Conservation (phyloP, 345 rosid species). For the Geranium brycei region DNA sequence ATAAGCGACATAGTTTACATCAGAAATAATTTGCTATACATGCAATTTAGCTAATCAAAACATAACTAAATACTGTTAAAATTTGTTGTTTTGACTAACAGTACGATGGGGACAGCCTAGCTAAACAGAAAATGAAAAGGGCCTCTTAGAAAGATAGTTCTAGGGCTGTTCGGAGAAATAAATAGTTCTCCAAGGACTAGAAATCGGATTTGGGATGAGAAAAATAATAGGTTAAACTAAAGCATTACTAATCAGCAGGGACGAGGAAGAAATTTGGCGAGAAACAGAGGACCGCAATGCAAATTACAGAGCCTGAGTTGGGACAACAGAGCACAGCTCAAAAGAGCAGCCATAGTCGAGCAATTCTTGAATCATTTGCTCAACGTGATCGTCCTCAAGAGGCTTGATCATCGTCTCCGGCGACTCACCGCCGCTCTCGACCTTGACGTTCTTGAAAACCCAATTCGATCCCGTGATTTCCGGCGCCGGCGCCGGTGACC, state of each 20-base stretch:
- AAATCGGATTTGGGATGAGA: no score
- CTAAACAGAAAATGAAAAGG: no score
- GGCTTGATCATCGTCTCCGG: conserved; percentile 21
- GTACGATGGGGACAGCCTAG: no score
- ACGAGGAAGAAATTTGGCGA: background rate
- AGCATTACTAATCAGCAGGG: background rate
- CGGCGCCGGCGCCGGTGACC: conserved; percentile 15
- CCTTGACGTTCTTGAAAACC: conserved; percentile 31
- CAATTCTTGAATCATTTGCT: conserved; percentile 93
- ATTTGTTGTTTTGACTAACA: no score
- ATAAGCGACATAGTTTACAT: no score
- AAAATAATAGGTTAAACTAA: no score
- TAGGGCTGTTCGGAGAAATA: no score
- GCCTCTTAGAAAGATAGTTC: no score
- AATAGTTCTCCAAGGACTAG: no score
- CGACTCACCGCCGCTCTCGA: conserved; percentile 7
- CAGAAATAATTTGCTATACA: no score
- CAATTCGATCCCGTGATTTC: conserved; percentile 19
- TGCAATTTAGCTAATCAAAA: no score
- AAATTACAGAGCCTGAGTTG: conserved; percentile 12
- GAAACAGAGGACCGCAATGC: background rate
- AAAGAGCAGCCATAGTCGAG: conserved; percentile 61
- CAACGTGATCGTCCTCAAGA: conserved; percentile 81
- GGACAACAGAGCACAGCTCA: conserved; percentile 45
- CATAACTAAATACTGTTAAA: no score